These are phyloP conservation scores for Hypomontagnella submonticulosa DNA, from an alignment of 495 filamentous ascomycete species.

Conservation along the genomic window DNA sequence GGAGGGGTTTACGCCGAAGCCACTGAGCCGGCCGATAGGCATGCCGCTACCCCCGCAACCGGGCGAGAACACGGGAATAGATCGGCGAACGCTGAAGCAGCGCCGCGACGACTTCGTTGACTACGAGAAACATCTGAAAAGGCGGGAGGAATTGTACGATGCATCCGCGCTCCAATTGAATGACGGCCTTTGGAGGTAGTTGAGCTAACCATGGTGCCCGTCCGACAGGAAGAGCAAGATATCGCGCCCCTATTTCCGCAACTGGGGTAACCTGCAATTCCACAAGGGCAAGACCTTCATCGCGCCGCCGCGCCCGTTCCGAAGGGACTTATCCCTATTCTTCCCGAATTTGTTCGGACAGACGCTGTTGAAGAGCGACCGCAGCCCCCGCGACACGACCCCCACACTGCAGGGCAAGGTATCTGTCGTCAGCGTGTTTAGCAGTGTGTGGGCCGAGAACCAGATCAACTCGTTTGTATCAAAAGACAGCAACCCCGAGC, in stretches of 20 bases:
- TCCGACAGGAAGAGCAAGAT: slow-evolving; percentile 64
- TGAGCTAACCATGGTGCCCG: slow-evolving; percentile 18
- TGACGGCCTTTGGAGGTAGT: not conserved
- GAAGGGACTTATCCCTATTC: slow-evolving; percentile 77
- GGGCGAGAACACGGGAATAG: slow-evolving; percentile 84
- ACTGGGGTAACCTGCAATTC: slow-evolving; percentile 84
- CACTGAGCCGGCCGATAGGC: slow-evolving; percentile 83
- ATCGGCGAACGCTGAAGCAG: slow-evolving; percentile 71
- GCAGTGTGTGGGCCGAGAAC: slow-evolving; percentile 81
- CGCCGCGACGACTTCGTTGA: slow-evolving; percentile 83
- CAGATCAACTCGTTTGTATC: slow-evolving; percentile 80
- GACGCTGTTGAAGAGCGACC: slow-evolving; percentile 68
- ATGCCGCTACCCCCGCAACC: slow-evolving; percentile 73
- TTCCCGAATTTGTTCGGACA: slow-evolving; percentile 91
- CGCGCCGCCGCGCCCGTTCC: slow-evolving; percentile 80
- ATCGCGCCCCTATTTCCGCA: slow-evolving; percentile 88
- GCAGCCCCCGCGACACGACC: slow-evolving; percentile 71
- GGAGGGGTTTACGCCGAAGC: slow-evolving; percentile 71
- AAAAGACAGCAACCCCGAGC: slow-evolving; percentile 69
- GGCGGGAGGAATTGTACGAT: slow-evolving; percentile 75
- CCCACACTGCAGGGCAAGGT: slow-evolving; percentile 74
- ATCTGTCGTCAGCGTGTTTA: slow-evolving; percentile 82
- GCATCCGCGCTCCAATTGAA: slow-evolving; percentile 1
- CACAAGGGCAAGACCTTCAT: slow-evolving; percentile 90
- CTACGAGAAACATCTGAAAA: slow-evolving; percentile 81